Base-by-base conservation (phyloP, 1,139 yeast genomes). In the Diutina mesorugosa region DNA sequence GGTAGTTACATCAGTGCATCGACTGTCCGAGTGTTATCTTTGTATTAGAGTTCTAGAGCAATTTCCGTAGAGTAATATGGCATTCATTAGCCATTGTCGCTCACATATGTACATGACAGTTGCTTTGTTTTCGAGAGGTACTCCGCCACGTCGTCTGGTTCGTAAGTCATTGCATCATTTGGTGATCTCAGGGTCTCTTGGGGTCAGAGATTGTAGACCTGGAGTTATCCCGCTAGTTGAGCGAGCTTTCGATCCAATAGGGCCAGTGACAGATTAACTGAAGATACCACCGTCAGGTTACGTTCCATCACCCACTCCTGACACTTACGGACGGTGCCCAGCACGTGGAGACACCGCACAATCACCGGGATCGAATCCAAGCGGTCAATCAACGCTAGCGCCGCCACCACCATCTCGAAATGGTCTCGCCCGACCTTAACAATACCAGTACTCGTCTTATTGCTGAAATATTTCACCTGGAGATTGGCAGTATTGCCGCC, bases 251-350 rank as follows among this genome's bases (percentile, higher is more conserved):
- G 14, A n/a, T 35, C 41, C 41, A 35, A 35, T 10, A 35, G 41
- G 10, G 41, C 41, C 41, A 35, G 41, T 4, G 14, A n/a, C 14
- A 5, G 41, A 14, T 35, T 35, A 2, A 35, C 14, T 14, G 41
- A 9, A 3, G 26, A 7, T 3, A 45, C 45, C 45, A 50, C 5
- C 28, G 5, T 26, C 52, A 67, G 65, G 57, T 75, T 77, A 60
- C 79, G 68, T 62, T 73, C 63, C 60, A 84, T 78, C 0, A 87
- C 85, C 59, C 74, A 81, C 62, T 83, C 79, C 66, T 90, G 95
- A 64, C 95, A 80, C 66, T 90, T 90, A 66, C 85, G 86, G 53
- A 93, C 90, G 0, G 98, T 90, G 0, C 97, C 98, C 64, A 96
- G 85, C 0, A 89, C 84, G 60, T 87, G 85, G 2, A 80, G 71